A percentile compares a stretch with the other conserved stretches of the same genome.
phyloP scores from a whole-genome alignment of 192 early-diverging fungal genomes.

The Coemansia sp. region DNA sequence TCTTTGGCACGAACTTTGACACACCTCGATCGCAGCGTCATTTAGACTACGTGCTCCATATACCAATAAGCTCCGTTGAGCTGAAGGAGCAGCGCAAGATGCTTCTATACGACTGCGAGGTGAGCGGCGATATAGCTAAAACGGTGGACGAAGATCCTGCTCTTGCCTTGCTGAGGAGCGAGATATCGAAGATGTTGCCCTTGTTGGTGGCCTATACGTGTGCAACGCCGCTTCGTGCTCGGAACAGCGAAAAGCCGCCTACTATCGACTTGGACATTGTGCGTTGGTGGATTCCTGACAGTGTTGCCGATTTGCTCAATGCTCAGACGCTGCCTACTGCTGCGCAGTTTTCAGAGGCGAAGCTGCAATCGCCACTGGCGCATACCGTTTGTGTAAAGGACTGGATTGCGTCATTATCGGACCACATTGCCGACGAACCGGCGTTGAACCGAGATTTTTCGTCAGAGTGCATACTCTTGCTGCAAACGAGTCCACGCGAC shows the following conservation, averaged over 20 bases:
- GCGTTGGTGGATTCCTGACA: constrained; percentile 34
- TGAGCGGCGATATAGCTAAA: background rate
- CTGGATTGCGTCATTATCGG: constrained; percentile 38
- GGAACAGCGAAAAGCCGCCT: constrained; percentile 7
- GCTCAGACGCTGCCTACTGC: constrained; percentile 16
- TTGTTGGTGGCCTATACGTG: constrained; percentile 28
- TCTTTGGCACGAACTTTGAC: constrained; percentile 19
- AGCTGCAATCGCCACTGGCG: constrained; percentile 17
- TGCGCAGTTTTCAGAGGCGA: constrained; percentile 7
- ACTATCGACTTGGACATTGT: constrained; percentile 13
- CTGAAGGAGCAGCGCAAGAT: constrained; percentile 21
- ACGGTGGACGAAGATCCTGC: background rate
- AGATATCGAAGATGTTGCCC: constrained; percentile 17
- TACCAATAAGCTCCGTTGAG: constrained; percentile 9
- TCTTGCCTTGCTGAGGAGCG: constrained; percentile 24
- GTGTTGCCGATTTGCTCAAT: constrained; percentile 10
- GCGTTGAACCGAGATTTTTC: constrained; percentile 15
- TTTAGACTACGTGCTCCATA: constrained; percentile 22
- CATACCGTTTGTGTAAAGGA: constrained; percentile 28
- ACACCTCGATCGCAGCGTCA: constrained; percentile 34
- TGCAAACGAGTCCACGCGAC: constrained; percentile 22
- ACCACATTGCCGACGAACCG: constrained; percentile 22
- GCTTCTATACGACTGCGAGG: constrained; percentile 28
- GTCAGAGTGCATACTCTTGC: background rate
- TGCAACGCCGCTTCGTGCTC: constrained; percentile 20